These are phyloP conservation scores for Leccinum proximum DNA, from an alignment of 1,284 basidiomycete genomes.

Conservation along the genomic window DNA sequence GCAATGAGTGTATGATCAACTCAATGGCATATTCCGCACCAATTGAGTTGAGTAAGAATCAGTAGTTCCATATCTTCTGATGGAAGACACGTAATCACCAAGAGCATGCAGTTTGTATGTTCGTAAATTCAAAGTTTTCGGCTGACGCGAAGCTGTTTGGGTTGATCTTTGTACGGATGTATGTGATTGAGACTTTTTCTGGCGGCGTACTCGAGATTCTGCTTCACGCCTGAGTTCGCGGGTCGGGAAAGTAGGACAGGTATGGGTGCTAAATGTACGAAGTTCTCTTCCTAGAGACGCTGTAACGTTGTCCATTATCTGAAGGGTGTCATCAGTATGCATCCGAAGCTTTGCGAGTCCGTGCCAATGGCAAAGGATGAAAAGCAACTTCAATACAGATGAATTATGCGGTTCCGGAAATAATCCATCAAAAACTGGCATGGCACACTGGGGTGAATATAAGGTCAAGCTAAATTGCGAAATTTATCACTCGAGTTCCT, in stretches of 20 bases:
- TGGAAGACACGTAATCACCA: background rate
- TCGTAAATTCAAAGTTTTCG: background rate
- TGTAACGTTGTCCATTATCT: background rate
- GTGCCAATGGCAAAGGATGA: background rate
- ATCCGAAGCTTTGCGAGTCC: background rate
- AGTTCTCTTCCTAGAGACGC: background rate
- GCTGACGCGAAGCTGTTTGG: background rate
- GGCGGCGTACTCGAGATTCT: background rate
- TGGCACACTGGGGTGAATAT: background rate
- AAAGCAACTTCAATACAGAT: background rate
- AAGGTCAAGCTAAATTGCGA: background rate
- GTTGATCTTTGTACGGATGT: background rate
- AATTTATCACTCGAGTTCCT: background rate
- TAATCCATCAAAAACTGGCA: background rate
- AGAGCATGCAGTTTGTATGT: background rate
- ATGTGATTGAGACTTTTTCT: background rate
- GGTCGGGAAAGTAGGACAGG: background rate
- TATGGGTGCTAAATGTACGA: background rate
- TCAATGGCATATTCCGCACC: background rate
- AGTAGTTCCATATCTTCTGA: background rate
- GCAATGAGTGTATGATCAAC: background rate
- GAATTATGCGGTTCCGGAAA: background rate
- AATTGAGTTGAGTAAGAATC: background rate
- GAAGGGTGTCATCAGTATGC: background rate
- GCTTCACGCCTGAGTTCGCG: background rate